Evolutionary conservation across 2,329 filamentous ascomycete species (phyloP), one percentile per base, ranked within the genome.

Genomic region (Cercospora sp.): DNA sequence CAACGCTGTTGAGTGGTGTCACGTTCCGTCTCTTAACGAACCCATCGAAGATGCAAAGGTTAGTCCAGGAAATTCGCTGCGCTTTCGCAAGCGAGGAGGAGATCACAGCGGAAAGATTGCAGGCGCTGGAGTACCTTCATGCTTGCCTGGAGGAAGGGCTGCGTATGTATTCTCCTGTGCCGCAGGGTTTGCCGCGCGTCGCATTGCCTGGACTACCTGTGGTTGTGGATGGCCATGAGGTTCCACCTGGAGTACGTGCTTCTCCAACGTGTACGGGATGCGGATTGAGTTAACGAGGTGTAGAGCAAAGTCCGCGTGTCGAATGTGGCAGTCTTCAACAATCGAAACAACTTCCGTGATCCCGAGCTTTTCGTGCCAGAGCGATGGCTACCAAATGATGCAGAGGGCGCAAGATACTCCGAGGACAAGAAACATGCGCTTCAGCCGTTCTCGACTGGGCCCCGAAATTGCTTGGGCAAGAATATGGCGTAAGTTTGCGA

Each of bases 11-110:
- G 0, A 85, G 86, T 1, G 85, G 88, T 2, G 85, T 93, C 0
- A 91, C 93, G 71, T 93, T 93, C 80, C 89, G 88, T 77, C 80
- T 93, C 4, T 82, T 93, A 32, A 88, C 87, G 73, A 87, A 88
- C 72, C 88, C 88, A 0, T 37, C 70, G 0, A 83, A 83, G 16
- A 84, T 90, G 62, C 74, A 77, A 1, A 83, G 82, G 30, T 80
- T 92, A 60, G 83, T 85, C 69, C 71, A 79, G 1, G 90, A 93
- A 76, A 78, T 93, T 0, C 77, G 82, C 13, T 70, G 59, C 2
- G 65, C 71, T 2, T 85, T 85, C 71, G 69, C 61, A 8, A 8
- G 34, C 66, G 4, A 71, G 70, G 2, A 61, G 76, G 77, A 45
- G 57, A n/a, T 77, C 74, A 37, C 73, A 81, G 10, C 71, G 70